Evolutionary conservation across 2,329 filamentous ascomycete species (phyloP), one percentile per base, ranked within the genome.

Genomic region (Proliferodiscus dingleyae): DNA sequence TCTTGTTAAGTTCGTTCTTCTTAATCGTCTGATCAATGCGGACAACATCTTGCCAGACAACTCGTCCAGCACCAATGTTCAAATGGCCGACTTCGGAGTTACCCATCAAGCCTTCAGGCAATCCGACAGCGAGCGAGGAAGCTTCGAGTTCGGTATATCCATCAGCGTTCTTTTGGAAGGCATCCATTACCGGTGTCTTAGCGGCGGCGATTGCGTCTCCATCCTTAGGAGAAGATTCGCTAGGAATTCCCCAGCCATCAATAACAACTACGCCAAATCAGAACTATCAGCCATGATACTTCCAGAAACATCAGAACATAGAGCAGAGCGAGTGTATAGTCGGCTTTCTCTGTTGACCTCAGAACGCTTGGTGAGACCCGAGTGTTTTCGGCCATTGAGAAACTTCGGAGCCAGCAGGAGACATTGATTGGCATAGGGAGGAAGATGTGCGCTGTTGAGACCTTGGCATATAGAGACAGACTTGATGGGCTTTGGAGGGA

Each of bases 41-140:
- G 56, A 98, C 93, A 55, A 94, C 88, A 68, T 93, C 91, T 70
- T 98, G 93, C 93, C 93, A 98, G 61, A 98, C 93, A 51, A 98
- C 93, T 63, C 93, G 81, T 47, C 93, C 93, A 49, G 93, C 93
- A 61, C 93, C 93, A 67, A 98, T 97, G 77, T 98, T 98, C 73
- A 98, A 71, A 71, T 98, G 93, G 52, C 93, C 93, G 67, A 98
- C 93, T 71, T 98, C 93, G 60, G 88, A 95, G 77, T 98, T 98
- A 56, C 93, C 93, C 93, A 98, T 98, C 57, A 98, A 76, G 49
- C 93, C 93, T 66, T 98, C 90, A 16, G 93, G 93, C 43, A 98
- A 80, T 56, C 93, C 93, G 55, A 98, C 93, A 37, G 93, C 93
- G 50, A 95, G 80, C 34, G 93, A 97, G 2, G 93, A 97, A 47